phyloP scores from a whole-genome alignment of 2,329 filamentous ascomycete species.

The Talaromyces amestolkiae region DNA sequence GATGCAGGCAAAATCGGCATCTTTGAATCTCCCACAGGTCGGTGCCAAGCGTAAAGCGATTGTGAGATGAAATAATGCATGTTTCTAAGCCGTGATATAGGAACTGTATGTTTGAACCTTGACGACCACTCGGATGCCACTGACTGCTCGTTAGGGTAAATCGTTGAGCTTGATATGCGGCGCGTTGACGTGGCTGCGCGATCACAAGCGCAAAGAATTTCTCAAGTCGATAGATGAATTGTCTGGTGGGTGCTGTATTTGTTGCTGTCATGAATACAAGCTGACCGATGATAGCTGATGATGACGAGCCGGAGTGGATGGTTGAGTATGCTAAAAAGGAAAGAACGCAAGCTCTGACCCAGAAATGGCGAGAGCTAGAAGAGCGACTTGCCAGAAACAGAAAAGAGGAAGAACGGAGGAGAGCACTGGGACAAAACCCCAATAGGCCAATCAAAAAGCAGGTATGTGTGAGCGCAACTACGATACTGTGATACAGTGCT shows the following conservation, averaged over 20 bases:
- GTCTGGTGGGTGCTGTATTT: constrained; percentile 34
- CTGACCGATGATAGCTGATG: constrained; percentile 32
- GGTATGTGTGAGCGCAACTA: constrained; percentile 27
- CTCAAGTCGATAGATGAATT: constrained; percentile 53
- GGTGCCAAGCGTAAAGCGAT: constrained; percentile 25
- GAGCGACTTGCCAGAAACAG: constrained; percentile 64
- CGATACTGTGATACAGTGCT: neutral
- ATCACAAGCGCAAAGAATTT: constrained; percentile 65
- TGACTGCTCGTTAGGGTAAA: constrained; percentile 62
- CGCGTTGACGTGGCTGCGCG: constrained; percentile 84
- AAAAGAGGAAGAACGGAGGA: constrained; percentile 60
- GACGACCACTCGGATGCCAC: neutral
- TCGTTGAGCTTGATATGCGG: constrained; percentile 88
- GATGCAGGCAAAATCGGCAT: constrained; percentile 79
- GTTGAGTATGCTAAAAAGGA: constrained; percentile 70
- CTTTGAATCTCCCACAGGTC: constrained; percentile 90
- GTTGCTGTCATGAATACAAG: too few species aligned
- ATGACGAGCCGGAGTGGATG: constrained; percentile 82
- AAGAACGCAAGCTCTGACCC: constrained; percentile 64
- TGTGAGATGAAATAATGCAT: neutral
- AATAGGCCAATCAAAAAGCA: constrained; percentile 49
- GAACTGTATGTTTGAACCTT: constrained; percentile 13
- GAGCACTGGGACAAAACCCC: constrained; percentile 50
- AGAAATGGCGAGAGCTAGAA: constrained; percentile 70
- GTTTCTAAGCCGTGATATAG: constrained; percentile 8